Conservation (phyloP, 805 yeast genomes). For the Myxozyma udenii region DNA sequence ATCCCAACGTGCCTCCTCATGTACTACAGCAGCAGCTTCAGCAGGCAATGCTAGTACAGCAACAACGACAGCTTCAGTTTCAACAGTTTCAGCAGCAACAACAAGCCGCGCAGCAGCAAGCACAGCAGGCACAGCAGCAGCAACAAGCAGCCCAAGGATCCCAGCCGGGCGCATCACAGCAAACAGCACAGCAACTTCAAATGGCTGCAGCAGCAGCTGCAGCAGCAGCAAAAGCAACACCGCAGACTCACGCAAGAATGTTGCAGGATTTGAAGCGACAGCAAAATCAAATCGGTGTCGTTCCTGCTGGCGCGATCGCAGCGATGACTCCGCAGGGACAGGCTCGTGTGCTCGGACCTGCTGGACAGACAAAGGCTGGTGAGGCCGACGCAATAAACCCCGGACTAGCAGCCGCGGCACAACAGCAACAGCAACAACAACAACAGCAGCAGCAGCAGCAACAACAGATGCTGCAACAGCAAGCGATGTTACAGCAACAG, state of each 20-base stretch:
- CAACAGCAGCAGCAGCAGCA: constrained; percentile 11
- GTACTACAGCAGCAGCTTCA: constrained; percentile 19
- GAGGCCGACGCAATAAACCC: background rate
- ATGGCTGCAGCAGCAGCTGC: constrained; percentile 11
- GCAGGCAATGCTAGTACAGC: constrained; percentile 17
- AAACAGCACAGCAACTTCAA: constrained; percentile 5
- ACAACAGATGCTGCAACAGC: constrained; percentile 20
- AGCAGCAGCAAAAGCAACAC: constrained; percentile 11
- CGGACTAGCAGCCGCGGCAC: too few relatives aligned
- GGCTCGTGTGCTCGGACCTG: too few relatives aligned
- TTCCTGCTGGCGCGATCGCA: too few relatives aligned
- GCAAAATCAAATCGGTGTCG: constrained; percentile 1
- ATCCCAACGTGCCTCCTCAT: constrained; percentile 19
- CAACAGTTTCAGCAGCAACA: constrained; percentile 10
- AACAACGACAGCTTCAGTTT: constrained; percentile 7
- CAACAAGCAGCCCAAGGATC: constrained; percentile 1
- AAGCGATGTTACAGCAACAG: constrained; percentile 15
- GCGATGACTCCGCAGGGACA: background rate
- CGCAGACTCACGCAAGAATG: background rate
- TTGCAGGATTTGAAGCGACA: constrained; percentile 1
- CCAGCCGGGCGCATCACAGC: constrained; percentile 2
- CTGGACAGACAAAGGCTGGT: too few relatives aligned
- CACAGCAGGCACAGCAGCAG: constrained; percentile 16
- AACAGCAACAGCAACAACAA: background rate
- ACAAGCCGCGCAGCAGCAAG: constrained; percentile 7